Evolutionary conservation across 768 basidiomycete genomes (phyloP), one percentile per base, ranked within the genome.

Genomic region (Amanita subjunquillea): DNA sequence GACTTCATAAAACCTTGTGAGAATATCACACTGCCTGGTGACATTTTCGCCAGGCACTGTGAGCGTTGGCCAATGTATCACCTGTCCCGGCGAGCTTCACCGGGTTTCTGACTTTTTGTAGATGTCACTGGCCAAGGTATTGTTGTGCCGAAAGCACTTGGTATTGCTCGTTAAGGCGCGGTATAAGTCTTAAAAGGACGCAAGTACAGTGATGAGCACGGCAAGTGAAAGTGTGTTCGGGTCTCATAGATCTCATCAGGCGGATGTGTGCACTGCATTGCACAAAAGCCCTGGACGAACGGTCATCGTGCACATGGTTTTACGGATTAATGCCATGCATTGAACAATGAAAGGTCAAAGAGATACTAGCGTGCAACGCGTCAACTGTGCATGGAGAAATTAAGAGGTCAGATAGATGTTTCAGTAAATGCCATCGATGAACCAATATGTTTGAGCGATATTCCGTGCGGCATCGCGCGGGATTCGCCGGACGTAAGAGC

Each of bases 111-210:
- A n/a, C n/a, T n/a, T n/a, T n/a, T n/a, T n/a, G n/a, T n/a, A n/a
- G n/a, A n/a, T n/a, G n/a, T n/a, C n/a, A n/a, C n/a, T n/a, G n/a
- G n/a, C n/a, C 86, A 95, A 58, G 93, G 93, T 39, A 73, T 95
- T 55, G 80, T 98, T 47, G 78, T 84, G 5, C 94, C 94, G 12
- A 76, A 78, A 96, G 62, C 79, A 91, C 60, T 80, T 97, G 20
- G 72, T 87, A 20, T 68, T 86, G 12, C 74, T 88, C 38, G 92
- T 89, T 23, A 87, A 87, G 69, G 75, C 79, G 55, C 77, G 79
- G 64, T 86, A 86, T 60, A 67, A 70, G 7, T 71, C 73, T 6
- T 88, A 83, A 63, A 74, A 70, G 15, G 67, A 72, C 10, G 84
- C 76, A 0, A 76, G 74, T 48, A 65, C n/a, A n/a, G n/a, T n/a